Base-by-base conservation (phyloP, 202 grass and related monocot species). In the Panicum hallii region DNA sequence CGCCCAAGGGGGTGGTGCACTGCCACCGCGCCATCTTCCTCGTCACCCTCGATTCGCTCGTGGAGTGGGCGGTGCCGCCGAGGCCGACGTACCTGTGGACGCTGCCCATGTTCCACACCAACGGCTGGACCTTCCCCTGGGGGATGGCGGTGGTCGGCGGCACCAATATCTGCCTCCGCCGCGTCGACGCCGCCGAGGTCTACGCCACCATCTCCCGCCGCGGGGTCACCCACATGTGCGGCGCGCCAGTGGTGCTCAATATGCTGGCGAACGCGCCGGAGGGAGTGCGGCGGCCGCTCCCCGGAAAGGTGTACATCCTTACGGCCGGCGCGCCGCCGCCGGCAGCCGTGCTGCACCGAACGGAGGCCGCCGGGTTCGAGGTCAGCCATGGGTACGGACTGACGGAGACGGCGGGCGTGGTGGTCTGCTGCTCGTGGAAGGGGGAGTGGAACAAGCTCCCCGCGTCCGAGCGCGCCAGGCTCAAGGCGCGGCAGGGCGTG, bases 41-140 rank as follows among this genome's bases (percentile, higher is more conserved):
- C 2, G 5, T 93, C n/a, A 80, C 86, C 4, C 0, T 93, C 0
- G 90, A 91, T 53, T 84, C 90, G 67, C 88, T 94, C 12, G 63
- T 92, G 0, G 83, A 87, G 2, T 98, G 95, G 95, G 53, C 73
- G 2, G 74, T 98, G 57, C 90, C 95, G 42, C 56, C 10, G 82
- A 63, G 36, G 30, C 87, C 95, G 19, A 90, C 88, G 41, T 95
- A 91, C 78, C 83, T 97, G 44, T 95, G 95, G 95, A 97, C 95
- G 64, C 87, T 97, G 53, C 92, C 95, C 28, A 95, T 97, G 95
- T 97, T 97, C 84, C 95, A 97, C 88, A 89, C 87, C 69, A 97
- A 97, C 72, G 95, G 95, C 0, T 97, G 92, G 95, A 88, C 85
- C 85, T 95, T 91, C 82, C 95, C 95, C 0, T 97, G 95, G 95